A percentile compares a stretch with the other conserved stretches of the same genome.
Evolutionary conservation across 495 filamentous ascomycete species (phyloP).

Genomic region (Viridothelium virens): DNA sequence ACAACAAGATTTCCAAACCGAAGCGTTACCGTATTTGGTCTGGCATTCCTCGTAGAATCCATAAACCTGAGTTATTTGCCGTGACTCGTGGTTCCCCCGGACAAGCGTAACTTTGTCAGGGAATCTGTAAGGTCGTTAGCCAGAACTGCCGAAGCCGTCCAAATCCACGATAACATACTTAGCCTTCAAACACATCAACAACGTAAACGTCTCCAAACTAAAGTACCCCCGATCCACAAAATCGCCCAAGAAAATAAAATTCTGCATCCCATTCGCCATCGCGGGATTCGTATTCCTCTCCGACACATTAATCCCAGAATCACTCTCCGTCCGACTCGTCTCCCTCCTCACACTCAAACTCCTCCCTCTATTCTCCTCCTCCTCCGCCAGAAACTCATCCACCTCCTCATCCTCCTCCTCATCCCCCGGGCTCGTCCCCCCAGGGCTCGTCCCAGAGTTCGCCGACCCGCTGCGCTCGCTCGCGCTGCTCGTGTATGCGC

Average conservation of each 20-base stretch:
- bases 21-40: slow-evolving; percentile 95
- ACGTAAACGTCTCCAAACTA: slow-evolving; percentile 90
- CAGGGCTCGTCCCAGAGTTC: neutral
- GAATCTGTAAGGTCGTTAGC: slow-evolving; percentile 51
- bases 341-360: slow-evolving; percentile 29
- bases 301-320: slow-evolving; percentile 23
- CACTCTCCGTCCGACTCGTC: slow-evolving; percentile 22
- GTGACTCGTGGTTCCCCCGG: slow-evolving; percentile 93
- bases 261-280: slow-evolving; percentile 53
- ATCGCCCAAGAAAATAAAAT: slow-evolving; percentile 93
- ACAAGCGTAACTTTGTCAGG: slow-evolving; percentile 92
- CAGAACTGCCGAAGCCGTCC: neutral
- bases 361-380: slow-evolving; percentile 38
- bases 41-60: slow-evolving; percentile 99
- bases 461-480: slow-evolving; percentile 7
- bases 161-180: slow-evolving; percentile 52
- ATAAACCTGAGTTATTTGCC: slow-evolving; percentile 97
- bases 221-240: slow-evolving; percentile 98
- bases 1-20: slow-evolving; percentile 98
- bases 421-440: slow-evolving; percentile 34
- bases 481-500: slow-evolving; percentile 32
- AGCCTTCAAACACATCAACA: slow-evolving; percentile 92
- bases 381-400: slow-evolving; percentile 30
- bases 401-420: slow-evolving; percentile 44
- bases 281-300: slow-evolving; percentile 20